A percentile compares a stretch with the other conserved stretches of the same genome.
Conservation (phyloP, 352 stramenopile species). For the Lagenidium giganteum region DNA sequence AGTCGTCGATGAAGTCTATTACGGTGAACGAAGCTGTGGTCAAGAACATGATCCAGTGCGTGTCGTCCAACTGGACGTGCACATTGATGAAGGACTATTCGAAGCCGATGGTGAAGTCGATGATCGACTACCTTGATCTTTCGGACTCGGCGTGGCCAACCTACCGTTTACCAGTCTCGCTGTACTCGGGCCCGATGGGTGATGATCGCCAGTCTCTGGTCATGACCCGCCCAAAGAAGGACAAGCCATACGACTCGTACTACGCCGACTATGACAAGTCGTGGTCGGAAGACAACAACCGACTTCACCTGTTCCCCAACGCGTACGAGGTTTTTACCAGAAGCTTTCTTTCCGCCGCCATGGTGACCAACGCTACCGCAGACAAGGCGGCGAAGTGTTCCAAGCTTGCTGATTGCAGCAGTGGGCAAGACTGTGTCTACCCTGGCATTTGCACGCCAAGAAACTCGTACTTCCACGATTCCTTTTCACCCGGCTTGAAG, state of each 20-base stretch:
- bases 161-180: slow-evolving; percentile 39
- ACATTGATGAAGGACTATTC: slow-evolving; percentile 66
- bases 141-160: slow-evolving; percentile 34
- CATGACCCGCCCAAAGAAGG: slow-evolving; percentile 14
- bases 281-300: slow-evolving; percentile 48
- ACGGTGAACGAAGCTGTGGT: slow-evolving; percentile 57
- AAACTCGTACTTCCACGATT: slow-evolving; percentile 72
- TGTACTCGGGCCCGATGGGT: slow-evolving; percentile 54
- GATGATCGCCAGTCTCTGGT: slow-evolving; percentile 48
- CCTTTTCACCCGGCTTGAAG: slow-evolving; percentile 54
- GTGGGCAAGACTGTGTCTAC: slow-evolving; percentile 69
- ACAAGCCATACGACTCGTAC: slow-evolving; percentile 30
- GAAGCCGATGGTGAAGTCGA: slow-evolving; percentile 44
- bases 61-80: slow-evolving; percentile 66
- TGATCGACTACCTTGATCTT: slow-evolving; percentile 64
- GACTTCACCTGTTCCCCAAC: slow-evolving; percentile 70
- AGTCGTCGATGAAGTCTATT: slow-evolving; percentile 14
- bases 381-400: slow-evolving; percentile 31
- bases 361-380: slow-evolving; percentile 35
- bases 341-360: slow-evolving; percentile 54
- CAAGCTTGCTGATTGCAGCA: slow-evolving; percentile 53
- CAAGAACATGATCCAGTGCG: slow-evolving; percentile 43
- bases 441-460: slow-evolving; percentile 59
- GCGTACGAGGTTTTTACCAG: slow-evolving; percentile 78
- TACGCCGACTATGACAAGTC: slow-evolving; percentile 44